Conservation (phyloP, 31 red algal genomes). For the Odonthalia washingtoniensis region DNA sequence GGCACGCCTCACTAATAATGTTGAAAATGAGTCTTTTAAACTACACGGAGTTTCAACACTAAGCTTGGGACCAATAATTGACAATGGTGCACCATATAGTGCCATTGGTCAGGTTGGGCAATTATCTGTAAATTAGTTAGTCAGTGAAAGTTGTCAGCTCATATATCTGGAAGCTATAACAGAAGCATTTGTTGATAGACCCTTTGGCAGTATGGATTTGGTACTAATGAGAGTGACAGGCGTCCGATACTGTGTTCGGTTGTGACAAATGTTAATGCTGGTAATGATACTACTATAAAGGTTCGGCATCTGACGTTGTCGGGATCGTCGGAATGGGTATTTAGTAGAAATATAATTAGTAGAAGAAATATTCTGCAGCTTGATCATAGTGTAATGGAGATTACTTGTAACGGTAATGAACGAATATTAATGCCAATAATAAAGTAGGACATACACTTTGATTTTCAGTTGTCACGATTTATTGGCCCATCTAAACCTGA, state of each 20-base stretch:
- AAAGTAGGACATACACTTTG: not conserved
- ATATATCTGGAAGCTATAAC: not conserved
- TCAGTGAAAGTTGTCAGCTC: not conserved
- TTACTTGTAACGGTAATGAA: not conserved
- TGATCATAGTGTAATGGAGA: not conserved
- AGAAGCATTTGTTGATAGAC: not conserved
- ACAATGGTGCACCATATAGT: not conserved
- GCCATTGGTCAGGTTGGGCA: not conserved
- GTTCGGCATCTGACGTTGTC: not conserved
- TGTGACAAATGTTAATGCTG: too few species aligned
- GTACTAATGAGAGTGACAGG: too few species aligned
- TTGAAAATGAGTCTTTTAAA: too few species aligned
- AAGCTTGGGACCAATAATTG: constrained; percentile 4
- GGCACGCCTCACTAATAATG: not conserved
- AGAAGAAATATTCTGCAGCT: not conserved
- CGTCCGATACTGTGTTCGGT: too few species aligned
- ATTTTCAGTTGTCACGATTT: not conserved
- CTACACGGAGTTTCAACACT: not conserved
- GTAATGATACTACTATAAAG: not conserved
- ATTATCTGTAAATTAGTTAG: not conserved
- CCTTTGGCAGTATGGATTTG: not conserved
- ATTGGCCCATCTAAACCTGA: not conserved
- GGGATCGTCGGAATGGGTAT: not conserved
- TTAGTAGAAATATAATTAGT: not conserved
- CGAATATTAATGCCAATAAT: not conserved